phyloP scores from a whole-genome alignment of 2,329 filamentous ascomycete species.

The Ophiostoma himal-ulmi region DNA sequence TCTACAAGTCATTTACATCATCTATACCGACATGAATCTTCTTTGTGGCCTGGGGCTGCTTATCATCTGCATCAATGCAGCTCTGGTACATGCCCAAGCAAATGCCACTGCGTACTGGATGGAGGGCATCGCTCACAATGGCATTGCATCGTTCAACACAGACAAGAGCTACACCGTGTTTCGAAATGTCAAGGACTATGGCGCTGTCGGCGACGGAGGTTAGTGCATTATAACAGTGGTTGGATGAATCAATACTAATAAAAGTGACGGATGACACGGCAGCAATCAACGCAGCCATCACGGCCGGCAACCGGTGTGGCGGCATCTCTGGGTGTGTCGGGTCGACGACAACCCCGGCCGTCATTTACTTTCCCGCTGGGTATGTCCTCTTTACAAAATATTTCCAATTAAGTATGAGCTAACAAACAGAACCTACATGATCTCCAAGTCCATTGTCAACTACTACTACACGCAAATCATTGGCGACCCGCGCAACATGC shows the following conservation, averaged over 20 bases:
- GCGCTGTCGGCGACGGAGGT: constrained; percentile 65
- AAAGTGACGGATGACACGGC: constrained; percentile 63
- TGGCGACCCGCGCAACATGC: constrained; percentile 27
- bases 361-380: constrained; percentile 28
- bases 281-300: constrained; percentile 63
- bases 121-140: constrained; percentile 43
- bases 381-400: constrained; percentile 2
- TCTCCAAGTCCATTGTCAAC: constrained; percentile 27
- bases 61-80: constrained; percentile 3
- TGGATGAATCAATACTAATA: neutral
- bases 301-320: constrained; percentile 32
- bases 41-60: constrained; percentile 16
- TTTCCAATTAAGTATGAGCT: neutral
- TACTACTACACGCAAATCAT: constrained; percentile 29
- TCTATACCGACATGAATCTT: constrained; percentile 17
- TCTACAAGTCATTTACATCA: neutral
- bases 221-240: neutral
- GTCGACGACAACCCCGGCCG: constrained; percentile 27
- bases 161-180: constrained; percentile 31
- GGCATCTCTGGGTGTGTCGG: constrained; percentile 29
- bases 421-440: constrained; percentile 26
- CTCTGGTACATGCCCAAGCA: constrained; percentile 25
- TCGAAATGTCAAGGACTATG: constrained; percentile 34
- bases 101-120: constrained; percentile 35
- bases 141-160: constrained; percentile 42